These are phyloP conservation scores for Tetrapisispora fleetii DNA, from an alignment of 805 yeast species.

Conservation along the genomic window DNA sequence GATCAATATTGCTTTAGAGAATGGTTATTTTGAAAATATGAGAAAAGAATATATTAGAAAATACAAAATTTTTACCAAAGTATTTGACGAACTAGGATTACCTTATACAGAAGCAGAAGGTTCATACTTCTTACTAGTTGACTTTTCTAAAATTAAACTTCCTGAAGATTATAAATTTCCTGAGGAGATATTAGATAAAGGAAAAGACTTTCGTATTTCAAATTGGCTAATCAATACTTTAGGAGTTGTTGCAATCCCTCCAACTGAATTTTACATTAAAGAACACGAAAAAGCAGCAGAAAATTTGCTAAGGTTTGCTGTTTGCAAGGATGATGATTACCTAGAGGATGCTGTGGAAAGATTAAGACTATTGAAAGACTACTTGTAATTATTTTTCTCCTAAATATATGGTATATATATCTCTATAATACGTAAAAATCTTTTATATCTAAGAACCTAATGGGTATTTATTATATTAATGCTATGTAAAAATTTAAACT, in stretches of 20 bases:
- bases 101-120: conserved; percentile 92
- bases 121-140: conserved; percentile 85
- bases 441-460: neutral
- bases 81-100: conserved; percentile 76
- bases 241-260: conserved; percentile 95
- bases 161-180: conserved; percentile 71
- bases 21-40: conserved; percentile 61
- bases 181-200: conserved; percentile 51
- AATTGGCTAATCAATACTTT: conserved; percentile 88
- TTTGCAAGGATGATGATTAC: conserved; percentile 82
- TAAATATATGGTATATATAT: no score
- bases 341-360: conserved; percentile 75
- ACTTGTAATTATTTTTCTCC: conserved; percentile 13
- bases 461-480: neutral
- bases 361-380: conserved; percentile 59
- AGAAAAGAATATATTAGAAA: conserved; percentile 60
- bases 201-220: conserved; percentile 80
- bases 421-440: no score
- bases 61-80: conserved; percentile 59
- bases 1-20: conserved; percentile 47
- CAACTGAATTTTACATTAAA: conserved; percentile 81
- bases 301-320: conserved; percentile 84
- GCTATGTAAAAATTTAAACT: no score
- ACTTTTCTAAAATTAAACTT: conserved; percentile 69
- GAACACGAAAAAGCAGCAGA: conserved; percentile 70